Evolutionary conservation across 2,329 filamentous ascomycete species (phyloP).

Genomic region (Tolypocladium tundrense): DNA sequence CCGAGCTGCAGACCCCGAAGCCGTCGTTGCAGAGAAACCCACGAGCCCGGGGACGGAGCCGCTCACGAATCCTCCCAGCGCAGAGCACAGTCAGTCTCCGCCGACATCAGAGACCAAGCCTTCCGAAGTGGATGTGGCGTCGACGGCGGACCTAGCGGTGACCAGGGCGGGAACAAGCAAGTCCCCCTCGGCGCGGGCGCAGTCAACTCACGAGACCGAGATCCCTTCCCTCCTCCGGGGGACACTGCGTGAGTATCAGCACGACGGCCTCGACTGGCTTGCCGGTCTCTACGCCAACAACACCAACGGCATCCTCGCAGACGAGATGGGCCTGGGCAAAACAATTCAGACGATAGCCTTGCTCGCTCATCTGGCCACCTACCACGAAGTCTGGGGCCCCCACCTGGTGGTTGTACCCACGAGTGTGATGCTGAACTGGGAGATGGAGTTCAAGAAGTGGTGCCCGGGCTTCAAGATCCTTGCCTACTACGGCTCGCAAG

Average conservation of each 20-base stretch:
- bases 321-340: conserved; percentile 97
- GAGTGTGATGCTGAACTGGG: conserved; percentile 98
- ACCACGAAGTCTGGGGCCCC: conserved; percentile 88
- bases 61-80: conserved; percentile 30
- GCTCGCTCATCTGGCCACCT: conserved; percentile 81
- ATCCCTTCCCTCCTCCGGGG: conserved; percentile 79
- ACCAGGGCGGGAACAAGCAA: conserved; percentile 17
- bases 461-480: conserved; percentile 96
- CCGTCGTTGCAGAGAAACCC: conserved; percentile 14
- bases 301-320: conserved; percentile 91
- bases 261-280: conserved; percentile 94
- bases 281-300: conserved; percentile 84
- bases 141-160: conserved; percentile 24
- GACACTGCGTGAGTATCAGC: conserved; percentile 88
- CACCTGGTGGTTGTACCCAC: conserved; percentile 95
- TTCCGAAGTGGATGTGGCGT: conserved; percentile 35
- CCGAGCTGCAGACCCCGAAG: neutral
- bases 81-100: conserved; percentile 36
- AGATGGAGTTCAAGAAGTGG: conserved; percentile 99
- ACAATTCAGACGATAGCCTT: conserved; percentile 97
- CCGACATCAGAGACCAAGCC: conserved; percentile 40
- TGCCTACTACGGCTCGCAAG: conserved; percentile 89
- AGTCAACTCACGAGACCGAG: conserved; percentile 49
- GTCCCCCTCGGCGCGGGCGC: conserved; percentile 20
- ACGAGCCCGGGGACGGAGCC: conserved; percentile 32